phyloP scores from a whole-genome alignment of 2,329 filamentous ascomycete species.

The Fusarium marasasianum region DNA sequence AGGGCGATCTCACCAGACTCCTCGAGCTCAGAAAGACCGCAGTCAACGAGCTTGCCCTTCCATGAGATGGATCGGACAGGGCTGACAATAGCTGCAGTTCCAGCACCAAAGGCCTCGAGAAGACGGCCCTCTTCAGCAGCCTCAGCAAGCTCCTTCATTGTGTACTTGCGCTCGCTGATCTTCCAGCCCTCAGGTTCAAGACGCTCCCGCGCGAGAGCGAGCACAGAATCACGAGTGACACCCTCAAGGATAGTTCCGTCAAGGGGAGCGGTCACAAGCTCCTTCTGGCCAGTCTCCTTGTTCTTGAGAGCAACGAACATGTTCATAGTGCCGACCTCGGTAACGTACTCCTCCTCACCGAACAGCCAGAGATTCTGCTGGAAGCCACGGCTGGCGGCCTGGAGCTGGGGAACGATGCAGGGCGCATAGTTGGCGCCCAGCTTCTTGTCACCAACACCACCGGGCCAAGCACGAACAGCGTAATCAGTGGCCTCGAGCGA shows the following conservation, averaged over 20 bases:
- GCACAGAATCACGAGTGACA: slow-evolving; percentile 90
- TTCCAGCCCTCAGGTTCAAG: slow-evolving; percentile 88
- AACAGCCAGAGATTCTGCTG: slow-evolving; percentile 99
- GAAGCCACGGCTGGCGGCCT: slow-evolving; percentile 90
- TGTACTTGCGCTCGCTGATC: slow-evolving; percentile 88
- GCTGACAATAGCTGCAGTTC: slow-evolving; percentile 93
- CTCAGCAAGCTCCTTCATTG: slow-evolving; percentile 85
- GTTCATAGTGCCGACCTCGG: slow-evolving; percentile 99
- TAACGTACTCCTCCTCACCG: slow-evolving; percentile 93
- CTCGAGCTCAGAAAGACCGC: slow-evolving; percentile 80
- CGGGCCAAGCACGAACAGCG: slow-evolving; percentile 96
- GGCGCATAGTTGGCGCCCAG: slow-evolving; percentile 99
- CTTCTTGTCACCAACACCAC: slow-evolving; percentile 98
- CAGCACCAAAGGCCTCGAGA: slow-evolving; percentile 92
- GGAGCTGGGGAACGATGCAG: slow-evolving; percentile 94
- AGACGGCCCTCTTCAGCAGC: slow-evolving; percentile 86
- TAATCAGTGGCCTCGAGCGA: slow-evolving; percentile 96
- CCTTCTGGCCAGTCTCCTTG: slow-evolving; percentile 88
- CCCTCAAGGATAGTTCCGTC: slow-evolving; percentile 97
- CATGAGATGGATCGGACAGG: slow-evolving; percentile 91
- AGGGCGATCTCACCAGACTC: slow-evolving; percentile 89
- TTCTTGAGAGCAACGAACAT: slow-evolving; percentile 89
- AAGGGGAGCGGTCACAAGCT: slow-evolving; percentile 92
- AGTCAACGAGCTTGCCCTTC: slow-evolving; percentile 82
- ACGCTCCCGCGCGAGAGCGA: slow-evolving; percentile 85